Percentiles rank a stretch among this genome's conserved stretches.
Conservation (phyloP, 495 filamentous ascomycete species). For the Saxispiralis lemnorum region DNA sequence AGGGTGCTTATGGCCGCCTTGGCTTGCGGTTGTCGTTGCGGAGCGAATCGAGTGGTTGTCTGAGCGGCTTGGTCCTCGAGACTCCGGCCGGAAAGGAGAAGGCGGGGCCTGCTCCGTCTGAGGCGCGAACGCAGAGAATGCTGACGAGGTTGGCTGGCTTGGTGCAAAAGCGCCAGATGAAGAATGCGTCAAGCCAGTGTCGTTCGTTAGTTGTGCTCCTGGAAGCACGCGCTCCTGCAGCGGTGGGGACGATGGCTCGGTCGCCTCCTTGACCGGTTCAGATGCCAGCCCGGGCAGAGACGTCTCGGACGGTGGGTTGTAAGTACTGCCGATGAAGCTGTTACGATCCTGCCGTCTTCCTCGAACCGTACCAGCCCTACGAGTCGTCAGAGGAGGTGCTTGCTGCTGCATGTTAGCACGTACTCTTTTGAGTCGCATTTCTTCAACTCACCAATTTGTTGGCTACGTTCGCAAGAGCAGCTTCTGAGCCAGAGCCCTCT, state of each 20-base stretch:
- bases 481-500: slow-evolving; percentile 74
- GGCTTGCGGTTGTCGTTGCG: slow-evolving; percentile 40
- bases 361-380: slow-evolving; percentile 60
- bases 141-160: neutral
- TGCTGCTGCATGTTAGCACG: slow-evolving; percentile 32
- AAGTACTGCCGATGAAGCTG: neutral
- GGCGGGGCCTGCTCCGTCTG: neutral
- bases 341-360: slow-evolving; percentile 76
- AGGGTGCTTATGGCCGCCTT: slow-evolving; percentile 48
- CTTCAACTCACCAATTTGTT: slow-evolving; percentile 49
- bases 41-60: slow-evolving; percentile 89
- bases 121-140: slow-evolving; percentile 9
- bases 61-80: slow-evolving; percentile 40
- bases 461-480: slow-evolving; percentile 80
- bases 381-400: slow-evolving; percentile 31
- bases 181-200: neutral
- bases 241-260: neutral
- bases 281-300: too few relatives aligned
- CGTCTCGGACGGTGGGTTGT: neutral
- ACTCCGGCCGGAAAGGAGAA: slow-evolving; percentile 7
- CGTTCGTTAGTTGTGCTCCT: neutral
- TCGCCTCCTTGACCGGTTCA: neutral
- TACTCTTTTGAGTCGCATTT: neutral
- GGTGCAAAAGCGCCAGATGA: neutral
- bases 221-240: neutral